Evolutionary conservation across 1,284 basidiomycete species (phyloP), one percentile per base, ranked within the genome.

Genomic region (Microstroma glucosiphilum): DNA sequence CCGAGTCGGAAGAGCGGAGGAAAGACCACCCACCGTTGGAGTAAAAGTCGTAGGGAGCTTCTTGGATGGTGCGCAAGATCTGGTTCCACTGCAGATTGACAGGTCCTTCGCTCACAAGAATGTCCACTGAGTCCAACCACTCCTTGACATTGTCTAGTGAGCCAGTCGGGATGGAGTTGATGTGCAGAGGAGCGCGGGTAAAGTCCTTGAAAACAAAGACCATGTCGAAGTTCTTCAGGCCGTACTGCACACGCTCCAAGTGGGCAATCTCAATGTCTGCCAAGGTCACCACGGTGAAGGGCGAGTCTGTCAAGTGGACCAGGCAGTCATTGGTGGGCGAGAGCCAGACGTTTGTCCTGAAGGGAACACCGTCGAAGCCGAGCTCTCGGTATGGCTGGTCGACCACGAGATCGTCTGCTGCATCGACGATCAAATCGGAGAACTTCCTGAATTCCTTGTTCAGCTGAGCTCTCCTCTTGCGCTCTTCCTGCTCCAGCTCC

Each of bases 31-130:
- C 96, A 30, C 92, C 93, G 60, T 90, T 87, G 68, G 88, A 88
- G 86, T 96, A 99, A 83, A 98, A 99, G 58, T 90, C 91, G 75
- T 91, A 88, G 0, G 96, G 93, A 73, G 90, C 90, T 68, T 78
- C 75, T 64, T 74, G 71, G 65, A 79, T 71, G 41, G 74, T 78
- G 67, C 76, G 75, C 70, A 78, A 96, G 79, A 99, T 96, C 2
- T 90, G 90, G 17, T 88, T 87, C 96, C 96, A 98, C 78, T 96
- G 96, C 80, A 97, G 83, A 81, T 98, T 98, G 82, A 98, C 92
- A 1, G 92, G 91, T 11, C 94, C 91, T 81, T 97, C 96, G 54
- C 90, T 91, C 80, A 96, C 86, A 15, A 93, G 89, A 62, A 98
- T 94, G 79, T 98, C 96, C 61, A 96, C 92, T 43, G 66, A 67